These are phyloP conservation scores for Mayamaea pseudoterrestris DNA, from an alignment of 108 stramenopile species.

Conservation along the genomic window DNA sequence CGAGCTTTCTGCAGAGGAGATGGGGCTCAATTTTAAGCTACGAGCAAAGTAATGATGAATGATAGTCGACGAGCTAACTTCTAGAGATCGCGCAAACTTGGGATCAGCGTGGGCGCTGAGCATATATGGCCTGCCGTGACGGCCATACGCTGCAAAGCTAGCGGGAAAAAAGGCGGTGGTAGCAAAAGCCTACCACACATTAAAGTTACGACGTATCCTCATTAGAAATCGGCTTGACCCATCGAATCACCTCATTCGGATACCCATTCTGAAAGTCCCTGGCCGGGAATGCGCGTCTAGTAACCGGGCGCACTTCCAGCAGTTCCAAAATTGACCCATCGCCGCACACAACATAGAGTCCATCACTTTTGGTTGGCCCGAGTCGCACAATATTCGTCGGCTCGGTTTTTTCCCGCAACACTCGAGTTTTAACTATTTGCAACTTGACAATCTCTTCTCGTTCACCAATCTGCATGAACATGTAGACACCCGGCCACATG, in stretches of 20 bases:
- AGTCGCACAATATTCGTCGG: conserved; percentile 35
- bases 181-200: neutral
- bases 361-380: conserved; percentile 66
- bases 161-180: too few species aligned
- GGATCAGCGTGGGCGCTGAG: too few species aligned
- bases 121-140: too few species aligned
- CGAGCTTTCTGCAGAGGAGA: too few species aligned
- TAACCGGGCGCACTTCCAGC: conserved; percentile 78
- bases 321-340: conserved; percentile 90
- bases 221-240: neutral
- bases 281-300: conserved; percentile 85
- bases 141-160: too few species aligned
- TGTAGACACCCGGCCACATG: conserved; percentile 90
- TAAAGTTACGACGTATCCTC: neutral
- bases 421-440: conserved; percentile 62
- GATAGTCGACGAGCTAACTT: too few species aligned
- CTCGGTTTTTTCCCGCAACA: conserved; percentile 26
- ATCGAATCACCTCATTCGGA: conserved; percentile 1
- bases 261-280: conserved; percentile 88
- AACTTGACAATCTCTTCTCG: conserved; percentile 32
- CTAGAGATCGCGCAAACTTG: too few species aligned
- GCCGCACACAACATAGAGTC: conserved; percentile 68
- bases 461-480: conserved; percentile 60
- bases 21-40: too few species aligned
- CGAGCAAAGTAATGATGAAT: too few species aligned